Evolutionary conservation across 768 basidiomycete species (phyloP).

Genomic region (Tulasnella sp.): DNA sequence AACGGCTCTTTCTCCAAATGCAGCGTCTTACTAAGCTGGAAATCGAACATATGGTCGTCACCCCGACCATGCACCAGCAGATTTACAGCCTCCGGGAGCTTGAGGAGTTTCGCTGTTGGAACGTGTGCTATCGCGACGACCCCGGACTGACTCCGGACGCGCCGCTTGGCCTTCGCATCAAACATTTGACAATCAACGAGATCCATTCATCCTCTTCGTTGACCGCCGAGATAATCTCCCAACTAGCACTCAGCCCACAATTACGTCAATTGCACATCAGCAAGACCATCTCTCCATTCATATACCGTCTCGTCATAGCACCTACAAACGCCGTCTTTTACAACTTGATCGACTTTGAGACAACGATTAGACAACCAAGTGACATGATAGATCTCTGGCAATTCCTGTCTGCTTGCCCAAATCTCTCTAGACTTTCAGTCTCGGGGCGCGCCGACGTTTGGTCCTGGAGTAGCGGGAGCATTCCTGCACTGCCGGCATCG

Average conservation of each 20-base stretch:
- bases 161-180: not conserved
- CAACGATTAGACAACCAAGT: not conserved
- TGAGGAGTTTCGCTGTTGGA: not conserved
- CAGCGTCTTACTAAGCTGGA: not conserved
- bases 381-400: not conserved
- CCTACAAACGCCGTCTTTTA: not conserved
- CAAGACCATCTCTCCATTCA: not conserved
- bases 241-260: not conserved
- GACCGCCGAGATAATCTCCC: not conserved
- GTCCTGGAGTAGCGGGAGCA: not conserved
- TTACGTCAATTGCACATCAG: not conserved
- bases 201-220: not conserved
- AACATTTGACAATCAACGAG: not conserved
- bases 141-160: not conserved
- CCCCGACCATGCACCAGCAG: not conserved
- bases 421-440: not conserved
- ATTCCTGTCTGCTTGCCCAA: not conserved
- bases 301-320: not conserved
- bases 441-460: not conserved
- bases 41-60: not conserved
- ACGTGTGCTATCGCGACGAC: not conserved
- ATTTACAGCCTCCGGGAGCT: not conserved
- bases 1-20: not conserved
- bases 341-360: not conserved
- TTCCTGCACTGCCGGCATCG: not conserved